Base-by-base conservation (phyloP, 768 basidiomycete species). In the Pholiota conissans region DNA sequence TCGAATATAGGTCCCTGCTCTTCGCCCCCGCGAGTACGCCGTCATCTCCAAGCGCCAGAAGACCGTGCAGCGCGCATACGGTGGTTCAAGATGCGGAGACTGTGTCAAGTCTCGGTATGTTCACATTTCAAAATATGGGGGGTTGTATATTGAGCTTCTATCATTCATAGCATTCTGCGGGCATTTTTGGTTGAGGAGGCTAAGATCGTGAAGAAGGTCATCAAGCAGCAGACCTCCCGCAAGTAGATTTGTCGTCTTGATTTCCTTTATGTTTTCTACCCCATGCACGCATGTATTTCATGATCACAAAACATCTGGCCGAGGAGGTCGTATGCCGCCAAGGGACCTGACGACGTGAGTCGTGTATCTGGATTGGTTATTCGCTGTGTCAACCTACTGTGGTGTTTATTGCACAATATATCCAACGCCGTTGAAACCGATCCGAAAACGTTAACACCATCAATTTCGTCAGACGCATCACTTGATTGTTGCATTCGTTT, bases 181-280 rank as follows among this genome's bases (percentile, higher is more conserved):
- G 95, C 97, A 62, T 99, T 99, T 88, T 79, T 99, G 59, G 92
- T 99, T 37, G 97, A 98, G 83, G 97, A 99, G 82, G 97, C 97
- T 45, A 98, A 98, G 83, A 98, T 99, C 68, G 97, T 99, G 72
- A 99, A 99, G 89, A 90, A 86, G 79, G 96, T 98, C 66, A 95
- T 98, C 84, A 97, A 97, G 83, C 89, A 90, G 71, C 93, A 92
- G 76, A 63, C 73, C 46, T 59, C 72, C 63, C 74, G 76, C 68
- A 79, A 80, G 69, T 79, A 79, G 67, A 70, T 42, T 39, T 55
- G 54, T 50, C n/a, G n/a, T n/a, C 59, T 55, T 40, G 40, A 52
- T 61, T 58, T 63, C 60, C 64, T 60, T 48, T 63, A 63, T 61
- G 58, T 50, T 56, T 63, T 49, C 40, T 62, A 61, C 61, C 56